Base-by-base conservation (phyloP, 2,329 filamentous ascomycete genomes). In the Aspergillus clavatus region DNA sequence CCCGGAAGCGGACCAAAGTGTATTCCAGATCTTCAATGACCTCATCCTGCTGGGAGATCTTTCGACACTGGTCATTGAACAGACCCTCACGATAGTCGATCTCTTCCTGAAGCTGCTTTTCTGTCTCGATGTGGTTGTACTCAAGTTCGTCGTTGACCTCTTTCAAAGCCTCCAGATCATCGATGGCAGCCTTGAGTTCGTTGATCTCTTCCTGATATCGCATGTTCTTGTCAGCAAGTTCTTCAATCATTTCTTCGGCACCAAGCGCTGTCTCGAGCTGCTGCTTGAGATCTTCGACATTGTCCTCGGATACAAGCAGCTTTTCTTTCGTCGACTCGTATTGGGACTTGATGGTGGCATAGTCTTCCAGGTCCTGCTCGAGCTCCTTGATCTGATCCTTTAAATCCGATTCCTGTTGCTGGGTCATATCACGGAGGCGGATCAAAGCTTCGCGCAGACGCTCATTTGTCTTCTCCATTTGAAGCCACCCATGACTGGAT, bases 71-170 rank as follows among this genome's bases (percentile, higher is more conserved):
- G 61, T 97, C 91, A n/a, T 81, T 77, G 52, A 96, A 86, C 48
- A 95, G 72, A 43, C 78, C 80, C 53, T 96, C 90, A 65, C 87
- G 88, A 69, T 89, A 86, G 62, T 96, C 90, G 44, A 97, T 80
- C 58, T 96, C 90, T 57, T 94, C 87, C 64, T 95, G 89, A 68
- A 98, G 80, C 63, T 97, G 90, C 66, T 91, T 95, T 64, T 95
- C 88, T 27, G 89, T 87, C 61, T 96, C 89, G 3, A 93, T 81
- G 61, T 96, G 90, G 61, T 95, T 95, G 57, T 88, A 80, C 64
- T 96, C 90, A 3, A 98, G 81, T 68, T 98, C 93, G 59, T 97
- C 90, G 57, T 89, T 94, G 56, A 97, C 82, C 62, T 98, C 91
- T 63, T 89, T 90, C 42, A 97, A 72, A 48, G 81, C 88, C 65